Conservation (phyloP, 768 basidiomycete genomes). For the Termitomyces sp. region DNA sequence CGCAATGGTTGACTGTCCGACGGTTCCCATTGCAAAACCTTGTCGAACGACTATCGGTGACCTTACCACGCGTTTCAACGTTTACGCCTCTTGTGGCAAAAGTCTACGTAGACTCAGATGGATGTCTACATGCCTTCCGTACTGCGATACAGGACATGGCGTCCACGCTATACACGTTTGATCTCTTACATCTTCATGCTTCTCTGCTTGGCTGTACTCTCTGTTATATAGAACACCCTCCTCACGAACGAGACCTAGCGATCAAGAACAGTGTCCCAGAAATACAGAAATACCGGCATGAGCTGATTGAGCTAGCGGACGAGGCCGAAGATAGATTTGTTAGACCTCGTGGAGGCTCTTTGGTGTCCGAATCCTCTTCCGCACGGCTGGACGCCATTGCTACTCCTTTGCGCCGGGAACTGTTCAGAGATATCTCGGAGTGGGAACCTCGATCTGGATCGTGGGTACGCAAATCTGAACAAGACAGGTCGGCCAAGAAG, state of each 20-base stretch:
- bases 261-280: conserved; percentile 16
- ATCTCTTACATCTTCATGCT: conserved; percentile 40
- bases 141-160: conserved; percentile 21
- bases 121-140: conserved; percentile 12
- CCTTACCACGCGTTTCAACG: conserved; percentile 21
- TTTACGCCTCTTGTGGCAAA: conserved; percentile 15
- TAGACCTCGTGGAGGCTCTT: conserved; percentile 16
- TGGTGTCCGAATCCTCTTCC: conserved; percentile 2
- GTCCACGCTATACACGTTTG: conserved; percentile 25
- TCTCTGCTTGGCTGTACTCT: conserved; percentile 52
- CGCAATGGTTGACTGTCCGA: conserved; percentile 5
- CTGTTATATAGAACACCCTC: conserved; percentile 36
- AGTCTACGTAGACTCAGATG: conserved; percentile 9
- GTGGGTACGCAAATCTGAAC: conserved; percentile 30
- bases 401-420: conserved; percentile 5
- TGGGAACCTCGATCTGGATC: conserved; percentile 46
- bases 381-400: neutral
- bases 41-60: conserved; percentile 21
- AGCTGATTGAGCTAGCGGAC: conserved; percentile 44
- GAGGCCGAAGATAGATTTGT: conserved; percentile 49
- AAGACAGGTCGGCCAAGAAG: conserved; percentile 4
- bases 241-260: conserved; percentile 16
- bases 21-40: neutral
- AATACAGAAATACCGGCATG: conserved; percentile 30
- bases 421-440: conserved; percentile 30